Evolutionary conservation across 208 protist genomes (phyloP).

Genomic region (Crithidia thermophila): DNA sequence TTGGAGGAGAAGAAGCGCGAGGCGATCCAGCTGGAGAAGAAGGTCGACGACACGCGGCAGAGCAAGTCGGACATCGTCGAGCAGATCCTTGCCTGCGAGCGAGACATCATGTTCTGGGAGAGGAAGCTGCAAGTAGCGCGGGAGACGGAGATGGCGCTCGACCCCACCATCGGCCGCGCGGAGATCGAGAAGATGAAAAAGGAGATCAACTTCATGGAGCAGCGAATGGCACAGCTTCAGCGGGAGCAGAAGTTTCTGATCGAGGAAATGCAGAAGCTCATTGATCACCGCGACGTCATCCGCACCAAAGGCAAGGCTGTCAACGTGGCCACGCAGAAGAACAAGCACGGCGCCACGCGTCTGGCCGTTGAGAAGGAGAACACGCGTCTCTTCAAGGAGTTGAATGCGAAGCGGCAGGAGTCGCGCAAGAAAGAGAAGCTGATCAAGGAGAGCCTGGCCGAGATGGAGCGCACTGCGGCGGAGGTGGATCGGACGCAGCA

Average conservation of each 20-base stretch:
- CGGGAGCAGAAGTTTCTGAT: slow-evolving; percentile 93
- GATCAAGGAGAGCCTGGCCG: slow-evolving; percentile 83
- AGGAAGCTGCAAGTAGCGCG: slow-evolving; percentile 96
- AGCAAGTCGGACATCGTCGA: slow-evolving; percentile 84
- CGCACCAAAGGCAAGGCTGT: slow-evolving; percentile 92
- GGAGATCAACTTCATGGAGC: slow-evolving; percentile 96
- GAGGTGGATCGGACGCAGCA: slow-evolving; percentile 77
- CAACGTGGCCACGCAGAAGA: slow-evolving; percentile 60
- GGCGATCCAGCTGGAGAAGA: slow-evolving; percentile 85
- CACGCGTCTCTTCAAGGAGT: slow-evolving; percentile 82
- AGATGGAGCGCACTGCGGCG: slow-evolving; percentile 75
- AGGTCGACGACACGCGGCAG: slow-evolving; percentile 80
- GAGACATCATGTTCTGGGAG: slow-evolving; percentile 96
- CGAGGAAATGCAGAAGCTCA: slow-evolving; percentile 95
- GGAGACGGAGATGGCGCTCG: slow-evolving; percentile 95
- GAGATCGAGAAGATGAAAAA: slow-evolving; percentile 96
- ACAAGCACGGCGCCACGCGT: slow-evolving; percentile 69
- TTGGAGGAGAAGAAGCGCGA: slow-evolving; percentile 93
- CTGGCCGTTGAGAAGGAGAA: slow-evolving; percentile 89
- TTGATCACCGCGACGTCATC: slow-evolving; percentile 93
- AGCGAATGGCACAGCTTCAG: slow-evolving; percentile 91
- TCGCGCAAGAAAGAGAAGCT: slow-evolving; percentile 75
- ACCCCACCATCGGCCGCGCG: slow-evolving; percentile 92
- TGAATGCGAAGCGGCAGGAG: slow-evolving; percentile 88
- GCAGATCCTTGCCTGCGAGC: slow-evolving; percentile 92